These are phyloP conservation scores for Taphrina confusa DNA, from an alignment of 1,139 yeast genomes.

Conservation along the genomic window DNA sequence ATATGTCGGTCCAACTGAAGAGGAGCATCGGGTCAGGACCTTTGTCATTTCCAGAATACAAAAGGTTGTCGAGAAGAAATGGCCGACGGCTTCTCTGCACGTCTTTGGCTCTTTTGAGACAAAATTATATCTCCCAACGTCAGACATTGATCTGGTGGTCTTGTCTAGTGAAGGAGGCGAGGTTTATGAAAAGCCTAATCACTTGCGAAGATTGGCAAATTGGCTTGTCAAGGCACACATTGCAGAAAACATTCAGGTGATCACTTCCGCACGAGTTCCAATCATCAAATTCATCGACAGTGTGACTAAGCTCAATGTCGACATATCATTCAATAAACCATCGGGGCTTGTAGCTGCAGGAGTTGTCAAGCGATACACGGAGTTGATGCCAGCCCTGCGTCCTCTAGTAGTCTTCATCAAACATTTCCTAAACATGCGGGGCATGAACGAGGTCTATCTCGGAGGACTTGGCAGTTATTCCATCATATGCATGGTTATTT, in stretches of 20 bases:
- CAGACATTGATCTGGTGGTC: conserved; percentile 94
- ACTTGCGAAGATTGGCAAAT: conserved; percentile 74
- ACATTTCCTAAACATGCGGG: conserved; percentile 79
- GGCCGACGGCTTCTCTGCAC: conserved; percentile 81
- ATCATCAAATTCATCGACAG: conserved; percentile 89
- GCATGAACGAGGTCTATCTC: conserved; percentile 84
- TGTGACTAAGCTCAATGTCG: conserved; percentile 71
- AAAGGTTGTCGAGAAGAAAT: conserved; percentile 57
- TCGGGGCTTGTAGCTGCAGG: conserved; percentile 87
- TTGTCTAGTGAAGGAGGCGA: conserved; percentile 52
- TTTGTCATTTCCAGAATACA: conserved; percentile 64
- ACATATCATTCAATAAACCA: conserved; percentile 84
- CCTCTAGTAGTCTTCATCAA: conserved; percentile 83
- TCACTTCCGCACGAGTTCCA: conserved; percentile 92
- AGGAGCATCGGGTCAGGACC: conserved; percentile 72
- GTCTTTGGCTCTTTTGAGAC: conserved; percentile 97
- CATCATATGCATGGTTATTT: conserved; percentile 80
- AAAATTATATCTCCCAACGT: conserved; percentile 88
- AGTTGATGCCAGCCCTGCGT: conserved; percentile 73
- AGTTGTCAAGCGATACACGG: conserved; percentile 73
- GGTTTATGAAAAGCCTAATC: conserved; percentile 62
- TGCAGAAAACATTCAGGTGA: conserved; percentile 77
- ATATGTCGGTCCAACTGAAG: conserved; percentile 81
- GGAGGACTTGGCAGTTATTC: conserved; percentile 98
- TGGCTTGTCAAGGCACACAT: conserved; percentile 62